phyloP scores from a whole-genome alignment of 441 rosid species.

The Gossypium schwendimanii region DNA sequence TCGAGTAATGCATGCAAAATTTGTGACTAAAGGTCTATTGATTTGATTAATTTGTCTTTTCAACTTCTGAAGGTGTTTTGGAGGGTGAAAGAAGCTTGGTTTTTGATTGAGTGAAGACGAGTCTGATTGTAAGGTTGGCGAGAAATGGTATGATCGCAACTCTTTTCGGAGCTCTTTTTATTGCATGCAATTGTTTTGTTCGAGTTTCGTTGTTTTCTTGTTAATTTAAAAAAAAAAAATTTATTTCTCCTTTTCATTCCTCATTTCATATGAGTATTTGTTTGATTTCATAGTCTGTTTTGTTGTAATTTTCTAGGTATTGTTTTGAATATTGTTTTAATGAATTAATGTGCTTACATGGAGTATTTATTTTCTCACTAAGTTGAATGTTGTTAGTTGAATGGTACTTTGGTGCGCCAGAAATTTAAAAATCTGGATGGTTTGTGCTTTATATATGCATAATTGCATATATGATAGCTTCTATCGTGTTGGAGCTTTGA shows the following conservation, averaged over 20 bases:
- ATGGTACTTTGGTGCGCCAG: not conserved
- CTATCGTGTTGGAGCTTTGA: not conserved
- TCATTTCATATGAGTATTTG: not conserved
- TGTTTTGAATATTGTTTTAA: not conserved
- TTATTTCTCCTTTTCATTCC: not conserved
- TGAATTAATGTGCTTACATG: not conserved
- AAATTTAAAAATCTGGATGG: not conserved
- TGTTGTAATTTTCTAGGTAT: not conserved
- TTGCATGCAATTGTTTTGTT: constrained; percentile 6
- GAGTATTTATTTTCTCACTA: not conserved
- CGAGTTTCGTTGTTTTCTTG: not conserved
- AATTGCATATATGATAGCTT: not conserved
- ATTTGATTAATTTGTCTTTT: constrained; percentile 10
- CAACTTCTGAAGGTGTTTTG: not conserved
- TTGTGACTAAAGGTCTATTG: constrained; percentile 13
- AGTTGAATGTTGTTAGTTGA: not conserved
- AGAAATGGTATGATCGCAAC: constrained; percentile 20
- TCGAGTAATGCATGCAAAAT: constrained; percentile 13
- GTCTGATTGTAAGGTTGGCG: not conserved
- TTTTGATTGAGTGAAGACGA: not conserved
- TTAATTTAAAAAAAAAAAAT: not conserved
- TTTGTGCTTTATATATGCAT: not conserved
- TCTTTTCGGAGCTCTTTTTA: not conserved
- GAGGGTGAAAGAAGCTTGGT: not conserved
- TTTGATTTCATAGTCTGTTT: not conserved